Conservation (phyloP, 768 basidiomycete genomes). For the Mycena galopus region DNA sequence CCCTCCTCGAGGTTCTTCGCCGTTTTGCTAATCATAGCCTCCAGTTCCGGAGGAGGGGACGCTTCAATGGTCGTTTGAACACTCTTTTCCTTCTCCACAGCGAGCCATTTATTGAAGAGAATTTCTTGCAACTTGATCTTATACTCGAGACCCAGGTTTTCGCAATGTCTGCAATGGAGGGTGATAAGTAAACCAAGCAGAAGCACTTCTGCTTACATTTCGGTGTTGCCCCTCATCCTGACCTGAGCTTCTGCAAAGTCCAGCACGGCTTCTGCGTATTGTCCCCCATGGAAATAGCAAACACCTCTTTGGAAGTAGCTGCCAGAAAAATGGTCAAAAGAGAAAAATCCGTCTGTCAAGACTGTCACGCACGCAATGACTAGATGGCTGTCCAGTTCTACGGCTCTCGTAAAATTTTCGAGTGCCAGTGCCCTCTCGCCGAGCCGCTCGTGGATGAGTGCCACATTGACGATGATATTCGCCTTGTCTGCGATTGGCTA, state of each 20-base stretch:
- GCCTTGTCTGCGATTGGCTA: slow-evolving; percentile 41
- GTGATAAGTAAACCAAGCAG: background rate
- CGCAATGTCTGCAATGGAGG: slow-evolving; percentile 27
- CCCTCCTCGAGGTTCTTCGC: background rate
- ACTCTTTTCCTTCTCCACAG: slow-evolving; percentile 11
- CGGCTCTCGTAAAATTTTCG: slow-evolving; percentile 67
- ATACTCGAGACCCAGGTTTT: slow-evolving; percentile 36
- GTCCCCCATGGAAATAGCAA: slow-evolving; percentile 21
- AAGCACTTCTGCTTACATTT: slow-evolving; percentile 22
- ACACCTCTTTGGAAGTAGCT: slow-evolving; percentile 40
- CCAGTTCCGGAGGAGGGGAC: background rate
- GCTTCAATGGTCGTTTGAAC: slow-evolving; percentile 7
- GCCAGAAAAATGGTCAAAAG: background rate
- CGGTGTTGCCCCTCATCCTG: slow-evolving; percentile 35
- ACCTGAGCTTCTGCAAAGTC: slow-evolving; percentile 34
- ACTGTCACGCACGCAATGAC: slow-evolving; percentile 66
- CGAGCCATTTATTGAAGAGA: slow-evolving; percentile 34
- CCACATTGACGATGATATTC: slow-evolving; percentile 78
- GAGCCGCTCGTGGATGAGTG: slow-evolving; percentile 74
- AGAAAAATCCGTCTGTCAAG: background rate
- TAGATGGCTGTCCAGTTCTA: slow-evolving; percentile 69
- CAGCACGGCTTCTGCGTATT: slow-evolving; percentile 27
- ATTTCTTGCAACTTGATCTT: slow-evolving; percentile 28
- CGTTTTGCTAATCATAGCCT: background rate
- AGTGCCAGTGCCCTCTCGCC: slow-evolving; percentile 72